These are phyloP conservation scores for Malus sieversii DNA, from an alignment of 306 rosid species.

Conservation along the genomic window DNA sequence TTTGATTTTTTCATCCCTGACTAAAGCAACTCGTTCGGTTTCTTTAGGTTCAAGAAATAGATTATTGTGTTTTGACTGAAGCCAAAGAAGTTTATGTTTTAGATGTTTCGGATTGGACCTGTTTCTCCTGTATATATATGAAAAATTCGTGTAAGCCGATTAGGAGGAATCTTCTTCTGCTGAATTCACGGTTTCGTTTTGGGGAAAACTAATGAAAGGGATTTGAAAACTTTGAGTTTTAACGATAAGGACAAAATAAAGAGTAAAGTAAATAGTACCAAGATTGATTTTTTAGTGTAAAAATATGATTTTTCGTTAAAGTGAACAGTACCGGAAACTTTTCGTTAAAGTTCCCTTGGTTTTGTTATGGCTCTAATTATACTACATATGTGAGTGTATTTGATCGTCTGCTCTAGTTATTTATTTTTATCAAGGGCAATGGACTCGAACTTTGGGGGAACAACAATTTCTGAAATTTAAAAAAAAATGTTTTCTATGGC, in stretches of 20 bases:
- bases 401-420: background rate
- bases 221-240: too few relatives aligned
- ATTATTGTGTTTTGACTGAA: constrained; percentile 3
- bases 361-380: background rate
- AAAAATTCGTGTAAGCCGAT: background rate
- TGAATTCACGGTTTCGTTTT: background rate
- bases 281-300: too few relatives aligned
- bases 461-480: too few relatives aligned
- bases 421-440: background rate
- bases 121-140: constrained; percentile 28
- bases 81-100: background rate
- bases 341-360: background rate
- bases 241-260: too few relatives aligned
- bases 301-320: too few relatives aligned
- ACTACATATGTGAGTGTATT: too few relatives aligned
- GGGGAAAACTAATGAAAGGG: too few relatives aligned
- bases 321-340: rapidly evolving
- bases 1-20: constrained; percentile 50
- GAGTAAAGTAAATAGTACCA: too few relatives aligned
- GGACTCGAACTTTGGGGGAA: too few relatives aligned
- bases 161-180: constrained; percentile 7
- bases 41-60: background rate
- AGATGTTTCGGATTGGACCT: constrained; percentile 4
- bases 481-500: too few relatives aligned
- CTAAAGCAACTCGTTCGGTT: constrained; percentile 16